phyloP scores from a whole-genome alignment of 768 basidiomycete species.

The Amanita polypyramis region DNA sequence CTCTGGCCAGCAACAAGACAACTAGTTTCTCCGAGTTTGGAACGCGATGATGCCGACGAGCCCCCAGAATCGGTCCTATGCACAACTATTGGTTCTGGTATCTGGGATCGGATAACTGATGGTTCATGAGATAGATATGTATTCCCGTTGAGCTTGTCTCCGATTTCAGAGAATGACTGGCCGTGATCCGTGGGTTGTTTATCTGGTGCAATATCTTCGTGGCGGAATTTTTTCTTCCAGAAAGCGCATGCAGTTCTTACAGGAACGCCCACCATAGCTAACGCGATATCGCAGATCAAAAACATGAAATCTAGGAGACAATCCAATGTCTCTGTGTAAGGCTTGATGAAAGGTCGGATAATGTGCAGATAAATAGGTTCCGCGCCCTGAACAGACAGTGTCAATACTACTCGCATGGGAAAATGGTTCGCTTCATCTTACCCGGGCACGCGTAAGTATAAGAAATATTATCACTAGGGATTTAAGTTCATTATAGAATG shows the following conservation, averaged over 20 bases:
- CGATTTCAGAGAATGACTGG: background rate
- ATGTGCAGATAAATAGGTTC: constrained; percentile 79
- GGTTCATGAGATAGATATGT: background rate
- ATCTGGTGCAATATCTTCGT: constrained; percentile 3
- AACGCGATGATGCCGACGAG: background rate
- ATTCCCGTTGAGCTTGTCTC: background rate
- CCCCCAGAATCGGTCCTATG: background rate
- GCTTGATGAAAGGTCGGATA: constrained; percentile 69
- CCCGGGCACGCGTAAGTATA: constrained; percentile 65
- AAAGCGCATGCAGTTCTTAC: constrained; percentile 23
- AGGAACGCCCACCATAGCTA: constrained; percentile 30
- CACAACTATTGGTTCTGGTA: background rate
- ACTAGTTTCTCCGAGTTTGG: background rate
- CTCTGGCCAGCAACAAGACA: background rate
- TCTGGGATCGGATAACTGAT: background rate
- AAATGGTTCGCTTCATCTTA: constrained; percentile 22
- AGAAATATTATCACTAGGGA: constrained; percentile 63
- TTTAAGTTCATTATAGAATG: constrained; percentile 82
- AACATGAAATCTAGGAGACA: constrained; percentile 47
- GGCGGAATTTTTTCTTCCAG: constrained; percentile 23
- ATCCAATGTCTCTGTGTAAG: constrained; percentile 61
- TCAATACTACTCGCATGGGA: background rate
- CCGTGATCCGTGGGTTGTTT: constrained; percentile 6
- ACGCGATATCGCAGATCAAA: constrained; percentile 55
- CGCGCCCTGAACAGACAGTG: constrained; percentile 48